Percentiles rank a stretch among this genome's conserved stretches.
Conservation (phyloP, 2,329 filamentous ascomycete genomes). For the Claviceps cyperi region DNA sequence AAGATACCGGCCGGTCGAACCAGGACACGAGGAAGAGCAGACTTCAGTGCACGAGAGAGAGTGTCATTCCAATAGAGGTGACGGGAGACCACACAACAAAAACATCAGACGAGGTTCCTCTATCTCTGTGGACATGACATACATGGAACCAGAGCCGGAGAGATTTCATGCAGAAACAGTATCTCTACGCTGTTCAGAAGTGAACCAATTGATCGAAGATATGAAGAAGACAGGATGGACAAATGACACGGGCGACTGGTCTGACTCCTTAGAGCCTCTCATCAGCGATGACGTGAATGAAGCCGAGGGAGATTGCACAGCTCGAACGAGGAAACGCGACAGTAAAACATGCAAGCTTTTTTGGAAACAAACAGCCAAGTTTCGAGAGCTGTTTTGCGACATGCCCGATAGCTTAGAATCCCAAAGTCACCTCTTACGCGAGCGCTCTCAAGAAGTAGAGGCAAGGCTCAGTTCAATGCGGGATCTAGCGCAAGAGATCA, state of each 20-base stretch:
- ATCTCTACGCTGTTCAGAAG: not conserved
- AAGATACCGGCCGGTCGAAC: too few species aligned
- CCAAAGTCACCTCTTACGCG: not conserved
- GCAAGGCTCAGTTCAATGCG: not conserved
- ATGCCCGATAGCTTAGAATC: not conserved
- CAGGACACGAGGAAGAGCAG: not conserved
- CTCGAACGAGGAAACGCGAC: not conserved
- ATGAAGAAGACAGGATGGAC: conserved; percentile 4
- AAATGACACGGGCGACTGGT: not conserved
- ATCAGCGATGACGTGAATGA: not conserved
- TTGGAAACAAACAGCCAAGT: not conserved
- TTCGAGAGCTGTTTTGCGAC: not conserved
- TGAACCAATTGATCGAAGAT: not conserved
- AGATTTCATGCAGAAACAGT: not conserved
- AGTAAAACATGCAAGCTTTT: not conserved
- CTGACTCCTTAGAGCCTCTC: not conserved
- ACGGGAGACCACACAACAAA: not conserved
- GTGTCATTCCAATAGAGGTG: not conserved
- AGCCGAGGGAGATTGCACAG: not conserved
- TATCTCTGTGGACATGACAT: not conserved
- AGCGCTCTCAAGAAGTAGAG: not conserved
- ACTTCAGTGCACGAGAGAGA: not conserved
- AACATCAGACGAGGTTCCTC: not conserved
- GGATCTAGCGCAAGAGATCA: not conserved
- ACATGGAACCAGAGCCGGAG: conserved; percentile 3